Base-by-base conservation (phyloP, 2,329 filamentous ascomycete species). In the Microcyclospora pomicola region DNA sequence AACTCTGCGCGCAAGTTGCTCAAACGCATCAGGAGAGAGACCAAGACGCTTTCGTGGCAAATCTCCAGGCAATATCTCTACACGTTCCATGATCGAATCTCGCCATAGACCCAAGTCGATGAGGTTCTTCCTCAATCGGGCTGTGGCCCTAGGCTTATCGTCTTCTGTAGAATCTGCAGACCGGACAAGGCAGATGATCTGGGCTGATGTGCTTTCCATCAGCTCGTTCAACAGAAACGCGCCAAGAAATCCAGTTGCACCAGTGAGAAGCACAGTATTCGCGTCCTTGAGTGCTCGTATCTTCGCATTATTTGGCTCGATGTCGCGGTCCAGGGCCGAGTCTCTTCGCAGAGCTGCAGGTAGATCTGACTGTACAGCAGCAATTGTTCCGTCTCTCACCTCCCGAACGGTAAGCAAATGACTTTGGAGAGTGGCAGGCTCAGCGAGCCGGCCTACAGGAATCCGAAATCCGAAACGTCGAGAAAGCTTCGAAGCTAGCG, bases 61-160 rank as follows among this genome's bases (percentile, higher is more conserved):
- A 53, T 86, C 85, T 32, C 80, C 82, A 0, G 80, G 76, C 7
- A 87, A 60, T 27, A 87, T 74, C 50, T 85, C 78, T 36, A 87
- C 76, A 7, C 82, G 77, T 52, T 87, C 82, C 55, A 86, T 75
- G 50, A 87, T 77, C 0, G 72, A 73, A 51, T 87, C 81, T 37
- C 74, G 69, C 82, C 82, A 88, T 2, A 87, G n/a, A 1, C 82
- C 82, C 13, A 85, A 64, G 46, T 85, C 82, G n/a, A 87, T 71
- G 14, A 87, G 62, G 50, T 87, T 85, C 53, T 75, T 75, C 27
- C 82, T 77, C 42, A 88, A 69, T 42, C 82, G 71, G 3, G 81
- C 78, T 52, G 85, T 75, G 47, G 78, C 80, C 1, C 72, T 73
- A 2, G 80, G 71, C 11, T 71, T 64, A 46, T 79, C 75, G 14